Base-by-base conservation (phyloP, 208 protist genomes). In the Trypanosoma boissoni region DNA sequence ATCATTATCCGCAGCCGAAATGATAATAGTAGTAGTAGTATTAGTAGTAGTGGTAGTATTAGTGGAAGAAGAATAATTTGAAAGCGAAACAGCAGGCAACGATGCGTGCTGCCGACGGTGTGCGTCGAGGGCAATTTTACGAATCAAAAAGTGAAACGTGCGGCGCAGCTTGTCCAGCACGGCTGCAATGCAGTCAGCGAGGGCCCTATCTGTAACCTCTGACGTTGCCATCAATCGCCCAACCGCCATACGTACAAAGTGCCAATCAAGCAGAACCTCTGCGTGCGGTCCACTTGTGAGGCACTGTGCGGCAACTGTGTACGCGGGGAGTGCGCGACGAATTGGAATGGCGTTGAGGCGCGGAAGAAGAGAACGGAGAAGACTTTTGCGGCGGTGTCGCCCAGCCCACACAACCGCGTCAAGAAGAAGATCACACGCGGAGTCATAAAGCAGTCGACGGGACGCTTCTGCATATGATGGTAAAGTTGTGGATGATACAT, bases 131-230 rank as follows among this genome's bases (percentile, higher is more conserved):
- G 80, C 61, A 1, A 81, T 48, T 24, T 74, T 64, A 4, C 20
- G 55, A 29, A 86, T 59, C 9, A 88, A 64, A 66, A 72, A 80
- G 36, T 77, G 60, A 36, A 87, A 74, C 2, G 72, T 78, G 29
- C 69, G 73, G 27, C 79, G 72, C 42, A 92, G 53, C 65, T 92
- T 92, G 32, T 69, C 75, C 12, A 74, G 58, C 8, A 92, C 76
- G 2, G 80, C 78, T 9, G 69, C 66, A 6, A 86, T 41, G 9
- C 45, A 49, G 29, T 88, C 78, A 23, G 73, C 50, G 18, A 91
- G 59, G 2, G 31, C 39, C 48, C 46, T 60, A 4, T 31, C 27
- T 6, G 39, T 31, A 9, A 28, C 8, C 3, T 64, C 45, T 46
- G 44, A 14, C 23, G 61, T 51, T 41, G 61, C 41, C 2, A 62